Evolutionary conservation across 306 rosid species (phyloP).

Genomic region (Prunus dulcis): DNA sequence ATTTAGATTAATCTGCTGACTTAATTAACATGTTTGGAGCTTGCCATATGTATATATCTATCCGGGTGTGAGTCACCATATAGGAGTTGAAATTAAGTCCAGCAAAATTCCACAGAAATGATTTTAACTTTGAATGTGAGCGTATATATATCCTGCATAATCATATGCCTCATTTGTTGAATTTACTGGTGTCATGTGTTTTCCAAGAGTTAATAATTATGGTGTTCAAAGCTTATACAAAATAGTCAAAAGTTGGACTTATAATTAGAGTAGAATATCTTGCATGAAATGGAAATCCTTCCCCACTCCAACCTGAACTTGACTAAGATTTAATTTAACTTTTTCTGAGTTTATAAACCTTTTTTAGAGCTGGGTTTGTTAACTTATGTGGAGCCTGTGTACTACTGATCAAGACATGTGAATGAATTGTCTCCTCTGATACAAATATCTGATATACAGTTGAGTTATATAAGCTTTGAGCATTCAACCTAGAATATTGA

Average conservation of each 20-base stretch:
- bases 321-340: not conserved
- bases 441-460: no score
- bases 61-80: not conserved
- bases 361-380: not conserved
- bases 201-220: not conserved
- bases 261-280: not conserved
- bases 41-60: no score
- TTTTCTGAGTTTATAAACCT: not conserved
- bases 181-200: slow-evolving; percentile 4
- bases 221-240: not conserved
- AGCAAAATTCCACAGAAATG: slow-evolving; percentile 11
- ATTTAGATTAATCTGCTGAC: not conserved
- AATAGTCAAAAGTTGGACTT: slow-evolving; percentile 8
- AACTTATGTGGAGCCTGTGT: not conserved
- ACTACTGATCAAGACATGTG: no score
- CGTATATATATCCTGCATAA: slow-evolving; percentile 1
- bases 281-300: not conserved
- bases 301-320: not conserved
- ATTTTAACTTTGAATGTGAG: slow-evolving; percentile 8
- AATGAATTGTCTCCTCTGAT: no score
- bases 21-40: not conserved
- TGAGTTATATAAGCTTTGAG: no score
- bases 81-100: slow-evolving; percentile 4
- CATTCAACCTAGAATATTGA: no score
- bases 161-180: slow-evolving; percentile 8